These are phyloP conservation scores for Xylariaceae sp. DNA, from an alignment of 2,329 filamentous ascomycete species.

Conservation along the genomic window DNA sequence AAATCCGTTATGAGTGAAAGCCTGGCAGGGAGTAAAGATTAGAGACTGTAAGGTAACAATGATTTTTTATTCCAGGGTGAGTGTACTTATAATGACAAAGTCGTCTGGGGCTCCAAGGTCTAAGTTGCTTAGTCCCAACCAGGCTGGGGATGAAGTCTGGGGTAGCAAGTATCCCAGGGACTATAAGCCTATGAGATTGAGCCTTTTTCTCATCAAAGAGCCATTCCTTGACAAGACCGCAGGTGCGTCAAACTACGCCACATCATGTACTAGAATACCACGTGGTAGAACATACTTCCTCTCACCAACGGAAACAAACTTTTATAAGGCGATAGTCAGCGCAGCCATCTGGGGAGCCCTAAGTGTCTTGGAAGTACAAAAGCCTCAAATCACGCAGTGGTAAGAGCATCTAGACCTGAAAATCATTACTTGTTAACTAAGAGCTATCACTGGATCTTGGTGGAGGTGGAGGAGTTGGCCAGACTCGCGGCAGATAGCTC, in stretches of 20 bases:
- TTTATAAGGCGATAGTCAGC: neutral
- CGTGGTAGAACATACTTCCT: constrained; percentile 20
- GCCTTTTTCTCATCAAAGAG: constrained; percentile 2
- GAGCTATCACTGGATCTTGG: no score
- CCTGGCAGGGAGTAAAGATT: neutral
- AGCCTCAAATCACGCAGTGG: no score
- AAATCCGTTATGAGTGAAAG: neutral
- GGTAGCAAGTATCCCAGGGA: constrained; percentile 11
- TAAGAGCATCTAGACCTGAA: no score
- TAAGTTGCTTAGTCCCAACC: neutral
- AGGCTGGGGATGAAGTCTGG: constrained; percentile 17
- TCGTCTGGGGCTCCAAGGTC: constrained; percentile 17
- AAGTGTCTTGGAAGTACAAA: no score
- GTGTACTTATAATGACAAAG: constrained; percentile 10
- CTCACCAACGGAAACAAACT: neutral
- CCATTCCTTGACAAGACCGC: neutral
- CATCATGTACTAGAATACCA: neutral
- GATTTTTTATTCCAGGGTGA: neutral
- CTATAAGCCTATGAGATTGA: neutral
- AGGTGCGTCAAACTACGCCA: neutral
- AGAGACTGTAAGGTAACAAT: neutral
- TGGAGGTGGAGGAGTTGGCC: no score
- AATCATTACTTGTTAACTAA: no score
- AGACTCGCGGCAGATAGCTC: no score
- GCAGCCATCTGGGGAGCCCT: neutral